These are phyloP conservation scores for Podospora pseudopauciseta DNA, from an alignment of 495 filamentous ascomycete genomes.

Conservation along the genomic window DNA sequence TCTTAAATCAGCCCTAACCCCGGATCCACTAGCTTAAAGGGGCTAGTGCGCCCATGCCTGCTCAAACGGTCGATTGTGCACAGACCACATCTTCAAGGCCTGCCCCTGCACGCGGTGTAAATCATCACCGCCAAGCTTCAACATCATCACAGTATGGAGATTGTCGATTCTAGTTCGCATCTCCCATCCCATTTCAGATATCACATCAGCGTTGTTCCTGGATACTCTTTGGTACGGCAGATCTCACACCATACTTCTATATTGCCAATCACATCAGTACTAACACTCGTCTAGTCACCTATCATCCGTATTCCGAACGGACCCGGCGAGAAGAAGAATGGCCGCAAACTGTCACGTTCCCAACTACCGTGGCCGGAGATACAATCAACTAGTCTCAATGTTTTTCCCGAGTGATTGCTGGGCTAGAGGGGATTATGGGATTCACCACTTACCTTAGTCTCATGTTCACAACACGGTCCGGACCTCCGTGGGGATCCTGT, in stretches of 20 bases:
- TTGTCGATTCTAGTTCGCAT: no score
- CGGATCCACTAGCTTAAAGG: not conserved
- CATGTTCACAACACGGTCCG: not conserved
- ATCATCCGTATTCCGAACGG: not conserved
- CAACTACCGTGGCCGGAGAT: not conserved
- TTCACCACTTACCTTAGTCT: not conserved
- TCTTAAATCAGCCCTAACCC: slow-evolving; percentile 1
- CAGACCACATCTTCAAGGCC: not conserved
- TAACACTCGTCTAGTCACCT: not conserved
- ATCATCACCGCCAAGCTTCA: not conserved
- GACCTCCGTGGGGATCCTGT: slow-evolving; percentile 9
- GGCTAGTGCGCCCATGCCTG: not conserved
- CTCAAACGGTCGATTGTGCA: not conserved
- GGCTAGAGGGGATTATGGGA: not conserved
- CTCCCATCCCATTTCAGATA: not conserved
- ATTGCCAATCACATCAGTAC: slow-evolving; percentile 2
- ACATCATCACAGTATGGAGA: no score
- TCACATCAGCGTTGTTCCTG: not conserved
- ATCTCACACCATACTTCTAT: not conserved
- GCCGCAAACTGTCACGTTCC: not conserved
- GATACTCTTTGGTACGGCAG: slow-evolving; percentile 1
- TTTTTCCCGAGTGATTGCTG: not conserved
- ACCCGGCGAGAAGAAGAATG: slow-evolving; percentile 1
- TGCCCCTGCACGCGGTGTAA: not conserved
- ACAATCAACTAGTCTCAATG: not conserved